Conservation (phyloP, 495 filamentous ascomycete species). For the Aspergillus egyptiacus region DNA sequence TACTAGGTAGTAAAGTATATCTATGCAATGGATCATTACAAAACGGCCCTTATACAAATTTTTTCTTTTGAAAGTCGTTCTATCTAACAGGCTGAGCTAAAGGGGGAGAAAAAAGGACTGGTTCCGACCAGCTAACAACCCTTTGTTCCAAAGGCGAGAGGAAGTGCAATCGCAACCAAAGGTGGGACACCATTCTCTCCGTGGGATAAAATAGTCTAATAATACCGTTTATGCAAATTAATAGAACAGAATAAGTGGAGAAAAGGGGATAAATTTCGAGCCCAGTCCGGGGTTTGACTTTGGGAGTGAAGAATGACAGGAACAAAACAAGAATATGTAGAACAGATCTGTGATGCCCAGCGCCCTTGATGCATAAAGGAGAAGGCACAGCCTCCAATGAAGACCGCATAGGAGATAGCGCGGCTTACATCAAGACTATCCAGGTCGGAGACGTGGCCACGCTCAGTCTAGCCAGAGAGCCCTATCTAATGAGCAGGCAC, state of each 20-base stretch:
- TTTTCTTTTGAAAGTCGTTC: constrained; percentile 1
- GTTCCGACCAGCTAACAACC: constrained; percentile 4
- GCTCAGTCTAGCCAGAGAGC: background rate
- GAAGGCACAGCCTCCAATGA: constrained; percentile 11
- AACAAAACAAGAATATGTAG: background rate
- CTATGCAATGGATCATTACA: no score
- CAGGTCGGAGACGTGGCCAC: background rate
- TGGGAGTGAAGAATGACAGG: background rate
- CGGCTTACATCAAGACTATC: background rate
- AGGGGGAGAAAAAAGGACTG: constrained; percentile 2
- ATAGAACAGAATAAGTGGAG: background rate
- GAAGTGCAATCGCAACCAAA: background rate
- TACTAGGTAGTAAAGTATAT: no score
- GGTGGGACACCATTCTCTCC: constrained; percentile 2
- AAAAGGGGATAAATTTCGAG: background rate
- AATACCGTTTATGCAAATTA: background rate
- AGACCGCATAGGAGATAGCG: background rate
- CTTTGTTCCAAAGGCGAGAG: background rate
- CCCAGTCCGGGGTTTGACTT: background rate
- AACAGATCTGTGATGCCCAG: background rate
- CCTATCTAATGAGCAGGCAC: constrained; percentile 9
- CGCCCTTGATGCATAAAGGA: background rate
- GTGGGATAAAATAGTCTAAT: constrained; percentile 3
- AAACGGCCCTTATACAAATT: no score
- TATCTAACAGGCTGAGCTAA: background rate